phyloP scores from a whole-genome alignment of 1,284 basidiomycete genomes.

The Cutaneotrichosporon dermatis region DNA sequence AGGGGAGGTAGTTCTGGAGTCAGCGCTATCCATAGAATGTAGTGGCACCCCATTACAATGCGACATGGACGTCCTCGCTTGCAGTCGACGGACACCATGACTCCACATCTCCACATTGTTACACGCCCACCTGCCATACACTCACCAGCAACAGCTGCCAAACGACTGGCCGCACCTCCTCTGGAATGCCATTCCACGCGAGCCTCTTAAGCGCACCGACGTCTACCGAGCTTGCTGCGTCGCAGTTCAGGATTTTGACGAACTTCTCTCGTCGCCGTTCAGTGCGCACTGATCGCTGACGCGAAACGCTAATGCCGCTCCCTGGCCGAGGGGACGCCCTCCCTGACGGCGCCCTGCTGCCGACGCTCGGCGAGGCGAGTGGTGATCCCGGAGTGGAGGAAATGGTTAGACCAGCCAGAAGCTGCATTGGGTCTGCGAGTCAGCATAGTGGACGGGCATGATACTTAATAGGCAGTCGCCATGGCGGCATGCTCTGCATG shows the following conservation, averaged over 20 bases:
- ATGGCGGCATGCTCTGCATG: no score
- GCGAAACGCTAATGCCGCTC: slow-evolving; percentile 50
- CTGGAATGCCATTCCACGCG: slow-evolving; percentile 93
- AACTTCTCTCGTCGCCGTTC: slow-evolving; percentile 46
- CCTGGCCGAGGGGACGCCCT: slow-evolving; percentile 1
- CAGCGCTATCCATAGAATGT: neutral
- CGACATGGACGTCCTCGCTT: no score
- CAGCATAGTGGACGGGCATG: neutral
- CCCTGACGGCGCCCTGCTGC: slow-evolving; percentile 1
- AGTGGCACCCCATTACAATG: neutral
- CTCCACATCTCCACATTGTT: no score
- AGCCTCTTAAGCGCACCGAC: slow-evolving; percentile 68
- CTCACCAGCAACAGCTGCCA: slow-evolving; percentile 91
- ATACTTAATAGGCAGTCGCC: no score
- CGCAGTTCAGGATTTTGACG: slow-evolving; percentile 35
- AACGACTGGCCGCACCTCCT: slow-evolving; percentile 79
- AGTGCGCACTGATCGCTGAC: slow-evolving; percentile 58
- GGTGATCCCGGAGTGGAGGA: slow-evolving; percentile 4
- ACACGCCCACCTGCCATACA: slow-evolving; percentile 15
- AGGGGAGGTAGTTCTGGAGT: slow-evolving; percentile 80
- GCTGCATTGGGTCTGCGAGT: slow-evolving; percentile 57
- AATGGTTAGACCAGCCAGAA: slow-evolving; percentile 31
- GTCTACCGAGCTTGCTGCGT: slow-evolving; percentile 32
- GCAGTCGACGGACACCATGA: no score
- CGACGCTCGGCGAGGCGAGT: neutral